A percentile compares a stretch with the other conserved stretches of the same genome.
Conservation (phyloP, 345 rosid genomes). For the Zanthoxylum bungeanum region DNA sequence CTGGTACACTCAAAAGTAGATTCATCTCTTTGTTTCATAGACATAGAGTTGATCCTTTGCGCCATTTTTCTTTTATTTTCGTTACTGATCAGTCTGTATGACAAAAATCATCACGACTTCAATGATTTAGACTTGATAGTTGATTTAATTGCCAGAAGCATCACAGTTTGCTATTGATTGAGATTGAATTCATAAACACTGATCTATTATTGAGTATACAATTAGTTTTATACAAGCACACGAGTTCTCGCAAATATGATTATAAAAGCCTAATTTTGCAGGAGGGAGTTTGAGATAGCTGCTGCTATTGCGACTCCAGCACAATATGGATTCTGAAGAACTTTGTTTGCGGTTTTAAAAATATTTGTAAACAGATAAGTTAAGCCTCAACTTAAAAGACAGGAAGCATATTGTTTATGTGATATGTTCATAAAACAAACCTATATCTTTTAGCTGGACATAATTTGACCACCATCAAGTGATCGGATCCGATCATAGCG, state of each 20-base stretch:
- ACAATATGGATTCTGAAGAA: background rate
- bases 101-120: background rate
- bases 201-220: background rate
- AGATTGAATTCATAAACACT: slow-evolving; percentile 2
- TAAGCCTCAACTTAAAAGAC: too few species aligned
- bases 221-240: background rate
- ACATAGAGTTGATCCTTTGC: too few species aligned
- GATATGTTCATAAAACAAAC: too few species aligned
- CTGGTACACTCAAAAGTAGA: slow-evolving; percentile 19
- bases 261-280: background rate
- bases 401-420: too few species aligned
- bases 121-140: slow-evolving; percentile 1
- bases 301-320: background rate
- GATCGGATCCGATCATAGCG: too few species aligned
- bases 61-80: background rate
- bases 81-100: slow-evolving; percentile 4
- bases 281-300: slow-evolving; percentile 6
- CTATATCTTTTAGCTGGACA: too few species aligned
- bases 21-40: slow-evolving; percentile 13
- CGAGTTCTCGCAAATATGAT: background rate
- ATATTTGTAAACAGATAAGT: too few species aligned
- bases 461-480: too few species aligned
- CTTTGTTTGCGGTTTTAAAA: background rate
- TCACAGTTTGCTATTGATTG: background rate
- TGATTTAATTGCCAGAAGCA: background rate